Conservation (phyloP, 345 rosid species). For the Salix purpurea region DNA sequence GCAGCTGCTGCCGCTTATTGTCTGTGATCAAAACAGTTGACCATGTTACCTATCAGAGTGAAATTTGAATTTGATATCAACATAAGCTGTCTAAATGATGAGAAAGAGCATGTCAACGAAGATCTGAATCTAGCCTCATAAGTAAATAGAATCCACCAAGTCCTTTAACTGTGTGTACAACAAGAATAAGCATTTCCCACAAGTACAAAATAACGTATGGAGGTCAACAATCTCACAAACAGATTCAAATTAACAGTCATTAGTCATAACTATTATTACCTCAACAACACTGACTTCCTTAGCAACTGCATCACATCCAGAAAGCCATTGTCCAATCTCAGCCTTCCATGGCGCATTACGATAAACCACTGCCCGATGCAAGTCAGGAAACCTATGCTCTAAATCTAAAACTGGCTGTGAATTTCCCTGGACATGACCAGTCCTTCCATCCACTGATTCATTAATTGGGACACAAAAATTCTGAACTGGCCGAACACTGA, state of each 20-base stretch:
- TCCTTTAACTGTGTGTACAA: neutral
- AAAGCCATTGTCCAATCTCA: slow-evolving; percentile 82
- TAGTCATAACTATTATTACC: slow-evolving; percentile 29
- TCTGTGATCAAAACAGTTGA: slow-evolving; percentile 38
- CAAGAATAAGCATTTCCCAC: neutral
- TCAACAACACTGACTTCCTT: slow-evolving; percentile 53
- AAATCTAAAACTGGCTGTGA: slow-evolving; percentile 33
- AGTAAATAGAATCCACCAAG: neutral
- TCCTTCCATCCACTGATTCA: slow-evolving; percentile 35
- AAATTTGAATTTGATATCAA: neutral
- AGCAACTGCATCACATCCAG: slow-evolving; percentile 62
- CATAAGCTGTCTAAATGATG: neutral
- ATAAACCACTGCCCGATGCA: slow-evolving; percentile 63
- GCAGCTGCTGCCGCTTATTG: slow-evolving; percentile 69
- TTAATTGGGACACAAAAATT: slow-evolving; percentile 36
- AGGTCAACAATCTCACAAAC: neutral
- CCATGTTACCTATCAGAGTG: neutral
- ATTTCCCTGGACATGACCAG: slow-evolving; percentile 17
- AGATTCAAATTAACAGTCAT: neutral
- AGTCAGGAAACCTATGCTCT: slow-evolving; percentile 65
- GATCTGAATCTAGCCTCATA: slow-evolving; percentile 1
- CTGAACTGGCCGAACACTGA: slow-evolving; percentile 45
- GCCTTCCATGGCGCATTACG: slow-evolving; percentile 87
- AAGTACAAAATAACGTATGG: neutral
- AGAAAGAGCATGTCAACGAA: neutral